phyloP scores from a whole-genome alignment of 1,139 yeast species.

The Eremothecium sinecaudum region DNA sequence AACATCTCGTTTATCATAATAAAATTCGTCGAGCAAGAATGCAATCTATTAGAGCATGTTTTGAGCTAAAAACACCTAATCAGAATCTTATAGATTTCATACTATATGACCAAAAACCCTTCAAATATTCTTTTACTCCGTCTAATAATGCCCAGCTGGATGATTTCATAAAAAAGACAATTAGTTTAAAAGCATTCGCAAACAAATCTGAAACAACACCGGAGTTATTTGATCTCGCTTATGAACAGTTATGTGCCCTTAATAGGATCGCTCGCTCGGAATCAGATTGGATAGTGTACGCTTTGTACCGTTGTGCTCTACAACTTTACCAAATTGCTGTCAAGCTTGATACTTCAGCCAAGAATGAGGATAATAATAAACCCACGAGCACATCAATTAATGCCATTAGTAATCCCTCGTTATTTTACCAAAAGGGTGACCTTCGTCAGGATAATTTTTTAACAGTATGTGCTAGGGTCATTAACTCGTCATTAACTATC shows the following conservation, averaged over 20 bases:
- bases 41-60: constrained; percentile 11
- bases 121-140: not conserved
- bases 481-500: constrained; percentile 67
- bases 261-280: constrained; percentile 57
- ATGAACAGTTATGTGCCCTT: constrained; percentile 39
- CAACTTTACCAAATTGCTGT: constrained; percentile 38
- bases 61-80: constrained; percentile 12
- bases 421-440: constrained; percentile 12
- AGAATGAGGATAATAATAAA: not conserved
- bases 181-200: not conserved
- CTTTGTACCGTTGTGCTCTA: constrained; percentile 45
- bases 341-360: constrained; percentile 6
- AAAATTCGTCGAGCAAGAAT: no score
- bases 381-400: not conserved
- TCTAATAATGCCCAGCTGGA: constrained; percentile 1
- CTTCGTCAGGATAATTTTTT: constrained; percentile 25
- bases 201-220: constrained; percentile 7
- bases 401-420: not conserved
- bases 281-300: constrained; percentile 58
- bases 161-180: constrained; percentile 6
- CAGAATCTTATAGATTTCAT: constrained; percentile 15
- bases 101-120: constrained; percentile 8
- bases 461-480: constrained; percentile 49
- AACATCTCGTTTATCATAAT: no score
- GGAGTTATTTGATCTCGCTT: constrained; percentile 32